Evolutionary conservation across 83 land plant genomes (phyloP).

Genomic region (Picea abies): DNA sequence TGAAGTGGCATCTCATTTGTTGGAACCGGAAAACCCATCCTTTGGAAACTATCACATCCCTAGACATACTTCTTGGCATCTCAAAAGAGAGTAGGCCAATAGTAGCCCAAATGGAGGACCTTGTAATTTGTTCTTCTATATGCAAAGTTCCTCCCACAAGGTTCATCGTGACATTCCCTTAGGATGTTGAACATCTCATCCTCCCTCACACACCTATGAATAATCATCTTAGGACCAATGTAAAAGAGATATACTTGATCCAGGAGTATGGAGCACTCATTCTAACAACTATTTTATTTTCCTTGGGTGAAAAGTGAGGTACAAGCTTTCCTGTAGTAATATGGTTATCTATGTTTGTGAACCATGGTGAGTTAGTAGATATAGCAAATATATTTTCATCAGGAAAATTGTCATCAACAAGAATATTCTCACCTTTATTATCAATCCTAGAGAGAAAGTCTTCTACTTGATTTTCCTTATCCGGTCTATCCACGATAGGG

Average conservation of each 20-base stretch:
- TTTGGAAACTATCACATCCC: neutral
- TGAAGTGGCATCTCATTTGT: neutral
- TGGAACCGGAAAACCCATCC: neutral
- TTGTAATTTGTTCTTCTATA: neutral
- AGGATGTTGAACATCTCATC: neutral
- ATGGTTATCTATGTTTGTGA: neutral
- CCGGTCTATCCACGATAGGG: neutral
- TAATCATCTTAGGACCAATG: neutral
- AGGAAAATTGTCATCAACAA: neutral
- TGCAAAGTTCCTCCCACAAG: neutral
- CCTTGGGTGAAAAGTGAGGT: neutral
- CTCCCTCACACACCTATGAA: neutral
- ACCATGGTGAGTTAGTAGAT: neutral
- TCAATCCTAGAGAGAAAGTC: too few species aligned
- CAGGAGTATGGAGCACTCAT: neutral
- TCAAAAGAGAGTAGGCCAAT: neutral
- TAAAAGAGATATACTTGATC: neutral
- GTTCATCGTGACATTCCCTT: neutral
- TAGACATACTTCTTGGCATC: too few species aligned
- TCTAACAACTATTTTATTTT: neutral
- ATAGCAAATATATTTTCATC: neutral
- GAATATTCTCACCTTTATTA: neutral
- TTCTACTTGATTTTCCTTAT: neutral
- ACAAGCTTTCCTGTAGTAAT: neutral
- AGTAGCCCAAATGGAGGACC: neutral